Evolutionary conservation across 495 filamentous ascomycete genomes (phyloP), one percentile per base, ranked within the genome.

Genomic region (Neurospora terricola): DNA sequence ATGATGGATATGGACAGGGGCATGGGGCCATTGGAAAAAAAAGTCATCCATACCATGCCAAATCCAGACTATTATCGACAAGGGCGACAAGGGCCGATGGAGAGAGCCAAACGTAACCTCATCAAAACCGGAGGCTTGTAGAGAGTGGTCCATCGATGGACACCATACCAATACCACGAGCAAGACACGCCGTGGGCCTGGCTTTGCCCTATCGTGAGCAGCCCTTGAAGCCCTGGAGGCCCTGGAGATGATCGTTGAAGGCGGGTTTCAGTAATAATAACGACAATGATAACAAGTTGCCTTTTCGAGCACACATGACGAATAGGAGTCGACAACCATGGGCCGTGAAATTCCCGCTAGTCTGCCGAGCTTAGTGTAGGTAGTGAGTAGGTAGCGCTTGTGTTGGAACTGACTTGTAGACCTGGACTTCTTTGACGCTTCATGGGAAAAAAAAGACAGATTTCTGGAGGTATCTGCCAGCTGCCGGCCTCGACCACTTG

Each of bases 1-100:
- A 72, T 62, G 72, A 71, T 39, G 72, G 45, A 27, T 23, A 71
- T 73, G 72, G 45, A 39, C 72, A 72, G 38, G 34, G 72, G 30
- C 69, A 71, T 62, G 48, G 48, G 48, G 48, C 23, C 48, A 62
- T 30, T 62, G 11, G 11, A 14, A 14, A 59, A 27, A 30, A 30
- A 62, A 16, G 54, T 14, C 54, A 30, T 30, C 54, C 69, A 69
- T 42, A 69, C 72, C 72, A 73, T 73, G 66, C 62, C 72, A 38
- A 71, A 39, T 45, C 39, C 40, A 43, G 14, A 68, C 42, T 34
- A 71, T 66, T 37, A 59, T 71, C 43, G 69, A 71, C 72, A 38
- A 73, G 72, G 72, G 72, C 69, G 69, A 38, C 39, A 43, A 27
- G 45, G 71, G 54, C 23, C 48, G 48, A 59, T 27, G 48, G 48